A percentile compares a stretch with the other conserved stretches of the same genome.
phyloP scores from a whole-genome alignment of 805 yeast species.

The Saturnispora galanensis region DNA sequence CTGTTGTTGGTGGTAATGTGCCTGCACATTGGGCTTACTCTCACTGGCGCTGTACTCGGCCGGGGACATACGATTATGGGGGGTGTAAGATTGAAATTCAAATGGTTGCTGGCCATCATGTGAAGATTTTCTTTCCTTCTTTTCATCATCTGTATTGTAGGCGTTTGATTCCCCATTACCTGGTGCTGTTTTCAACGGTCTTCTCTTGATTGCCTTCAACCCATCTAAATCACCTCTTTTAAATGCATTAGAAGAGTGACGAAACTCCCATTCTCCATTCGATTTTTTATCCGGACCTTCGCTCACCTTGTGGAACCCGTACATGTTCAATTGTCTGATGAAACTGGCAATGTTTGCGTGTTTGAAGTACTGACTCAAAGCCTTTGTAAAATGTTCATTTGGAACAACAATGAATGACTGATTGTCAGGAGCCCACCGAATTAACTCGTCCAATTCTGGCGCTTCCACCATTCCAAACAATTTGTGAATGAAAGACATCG shows the following conservation, averaged over 20 bases:
- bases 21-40: conserved; percentile 3
- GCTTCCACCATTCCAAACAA: conserved; percentile 88
- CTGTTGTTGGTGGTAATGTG: conserved; percentile 11
- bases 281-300: background rate
- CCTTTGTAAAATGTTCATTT: conserved; percentile 77
- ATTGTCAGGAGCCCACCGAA: conserved; percentile 74
- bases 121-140: background rate
- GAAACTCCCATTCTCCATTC: conserved; percentile 65
- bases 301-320: conserved; percentile 72
- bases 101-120: background rate
- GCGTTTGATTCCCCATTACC: background rate
- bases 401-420: conserved; percentile 69
- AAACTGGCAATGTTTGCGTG: conserved; percentile 75
- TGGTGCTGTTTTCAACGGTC: conserved; percentile 34
- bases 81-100: conserved; percentile 6
- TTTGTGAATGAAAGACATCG: conserved; percentile 62
- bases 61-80: conserved; percentile 4
- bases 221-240: conserved; percentile 72
- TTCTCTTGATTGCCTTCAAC: conserved; percentile 65
- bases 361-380: conserved; percentile 56
- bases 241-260: conserved; percentile 71
- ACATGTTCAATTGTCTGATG: conserved; percentile 73
- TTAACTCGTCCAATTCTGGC: conserved; percentile 54
- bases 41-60: background rate
- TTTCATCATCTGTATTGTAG: background rate